These are phyloP conservation scores for Furculomyces boomerangus DNA, from an alignment of 371 early-diverging fungal genomes.

Conservation along the genomic window DNA sequence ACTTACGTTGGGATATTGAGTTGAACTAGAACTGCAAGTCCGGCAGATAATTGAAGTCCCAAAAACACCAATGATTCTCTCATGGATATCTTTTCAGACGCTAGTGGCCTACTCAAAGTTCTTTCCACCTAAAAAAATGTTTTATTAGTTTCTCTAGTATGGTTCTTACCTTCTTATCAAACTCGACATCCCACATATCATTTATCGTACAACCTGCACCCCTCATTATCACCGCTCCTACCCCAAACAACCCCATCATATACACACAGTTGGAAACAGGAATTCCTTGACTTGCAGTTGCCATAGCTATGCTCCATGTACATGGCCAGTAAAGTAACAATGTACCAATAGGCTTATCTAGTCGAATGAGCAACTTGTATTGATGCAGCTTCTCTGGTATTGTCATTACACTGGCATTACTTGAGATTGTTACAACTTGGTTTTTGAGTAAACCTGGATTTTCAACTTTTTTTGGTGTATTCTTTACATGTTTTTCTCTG, in stretches of 20 bases:
- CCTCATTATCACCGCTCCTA: slow-evolving; percentile 85
- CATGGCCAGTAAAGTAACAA: background rate
- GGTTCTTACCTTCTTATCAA: slow-evolving; percentile 46
- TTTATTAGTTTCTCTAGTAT: background rate
- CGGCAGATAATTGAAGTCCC: slow-evolving; percentile 57
- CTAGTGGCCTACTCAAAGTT: slow-evolving; percentile 70
- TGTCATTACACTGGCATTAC: no score
- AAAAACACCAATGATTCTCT: slow-evolving; percentile 59
- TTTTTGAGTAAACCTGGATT: no score
- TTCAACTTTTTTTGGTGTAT: no score
- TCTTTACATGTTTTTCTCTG: no score
- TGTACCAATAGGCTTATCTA: background rate
- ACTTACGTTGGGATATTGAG: slow-evolving; percentile 43
- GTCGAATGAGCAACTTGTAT: background rate
- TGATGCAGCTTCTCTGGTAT: background rate
- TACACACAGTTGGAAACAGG: slow-evolving; percentile 32
- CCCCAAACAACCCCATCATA: slow-evolving; percentile 66
- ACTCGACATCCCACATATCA: slow-evolving; percentile 85
- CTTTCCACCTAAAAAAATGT: slow-evolving; percentile 44
- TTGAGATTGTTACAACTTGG: no score
- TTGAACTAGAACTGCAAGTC: slow-evolving; percentile 58
- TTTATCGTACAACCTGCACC: slow-evolving; percentile 95
- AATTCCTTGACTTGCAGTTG: background rate
- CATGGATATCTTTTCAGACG: slow-evolving; percentile 52
- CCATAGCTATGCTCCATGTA: background rate